Base-by-base conservation (phyloP, 176 grass and related monocot species). In the Triticum dicoccoides region DNA sequence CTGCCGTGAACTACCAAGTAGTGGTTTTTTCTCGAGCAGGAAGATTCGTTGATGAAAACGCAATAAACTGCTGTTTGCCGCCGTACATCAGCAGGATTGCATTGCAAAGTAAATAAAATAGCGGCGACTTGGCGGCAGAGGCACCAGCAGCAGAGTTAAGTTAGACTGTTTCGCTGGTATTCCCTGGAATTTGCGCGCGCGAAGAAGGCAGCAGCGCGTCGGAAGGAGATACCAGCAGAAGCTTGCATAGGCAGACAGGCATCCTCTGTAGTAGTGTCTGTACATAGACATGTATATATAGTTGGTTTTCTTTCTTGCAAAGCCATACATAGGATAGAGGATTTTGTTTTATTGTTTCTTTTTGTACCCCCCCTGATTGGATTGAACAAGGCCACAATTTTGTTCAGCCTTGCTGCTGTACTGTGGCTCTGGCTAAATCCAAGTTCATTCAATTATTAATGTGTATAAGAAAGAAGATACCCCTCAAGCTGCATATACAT, bases 241-340 rank as follows among this genome's bases (percentile, higher is more conserved):
- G 81, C 89, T 87, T 61, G 68, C 85, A 38, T 80, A 91, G 89
- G 49, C 34, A 68, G 66, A 69, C 76, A 84, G 59, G 84, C 89
- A 69, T 85, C 74, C 72, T 59, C 54, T 59, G 54, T 21, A 59
- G 65, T 87, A 73, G 58, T 80, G 80, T 34, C 30, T 21, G 89
- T 91, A 87, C 73, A 76, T 65, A 86, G 80, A 91, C 39, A 21
- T 72, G 86, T 87, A 87, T 59, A 87, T 87, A 87, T 59, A 84
- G 45, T 61, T 81, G 82, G 39, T 82, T 83, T 29, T 21, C 45
- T 61, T 67, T 10, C 76, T 59, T 59, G 54, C 2, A 59, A 65
- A 81, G 32, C 72, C 45, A 83, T 65, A 83, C 42, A 68, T 27
- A 87, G 42, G 54, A 80, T 87, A 69, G 58, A 82, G 8, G 2